Conservation (phyloP, 2,329 filamentous ascomycete species). For the Pseudocercospora eumusae region DNA sequence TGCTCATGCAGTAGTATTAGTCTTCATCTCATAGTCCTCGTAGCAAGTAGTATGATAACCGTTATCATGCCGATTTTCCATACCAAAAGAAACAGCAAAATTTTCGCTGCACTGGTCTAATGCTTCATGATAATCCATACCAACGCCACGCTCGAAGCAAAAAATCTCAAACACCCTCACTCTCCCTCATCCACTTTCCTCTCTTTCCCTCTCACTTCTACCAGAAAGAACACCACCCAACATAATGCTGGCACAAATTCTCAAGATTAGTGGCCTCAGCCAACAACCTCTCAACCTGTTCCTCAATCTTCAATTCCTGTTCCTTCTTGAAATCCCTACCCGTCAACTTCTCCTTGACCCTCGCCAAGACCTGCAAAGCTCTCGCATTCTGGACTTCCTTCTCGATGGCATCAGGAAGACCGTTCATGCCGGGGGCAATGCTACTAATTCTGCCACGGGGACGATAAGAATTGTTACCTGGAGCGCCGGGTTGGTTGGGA, state of each 20-base stretch:
- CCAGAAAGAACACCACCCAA: slow-evolving; percentile 99
- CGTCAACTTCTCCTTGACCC: slow-evolving; percentile 94
- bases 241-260: slow-evolving; percentile 98
- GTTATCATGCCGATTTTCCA: neutral
- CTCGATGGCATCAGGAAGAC: slow-evolving; percentile 33
- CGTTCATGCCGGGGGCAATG: slow-evolving; percentile 37
- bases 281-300: slow-evolving; percentile 92
- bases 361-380: slow-evolving; percentile 84
- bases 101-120: neutral
- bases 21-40: neutral
- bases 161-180: neutral
- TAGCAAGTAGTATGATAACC: neutral
- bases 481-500: slow-evolving; percentile 36
- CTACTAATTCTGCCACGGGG: slow-evolving; percentile 21
- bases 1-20: neutral
- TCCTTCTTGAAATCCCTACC: slow-evolving; percentile 86
- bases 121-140: neutral
- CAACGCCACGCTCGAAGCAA: slow-evolving; percentile 13
- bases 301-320: slow-evolving; percentile 80
- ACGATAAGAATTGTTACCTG: slow-evolving; percentile 30
- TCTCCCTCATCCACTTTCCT: neutral
- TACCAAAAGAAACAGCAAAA: neutral
- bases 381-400: slow-evolving; percentile 88
- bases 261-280: slow-evolving; percentile 94
- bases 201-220: slow-evolving; percentile 43